phyloP scores from a whole-genome alignment of 495 filamentous ascomycete genomes.

The Xylaria intraflava region DNA sequence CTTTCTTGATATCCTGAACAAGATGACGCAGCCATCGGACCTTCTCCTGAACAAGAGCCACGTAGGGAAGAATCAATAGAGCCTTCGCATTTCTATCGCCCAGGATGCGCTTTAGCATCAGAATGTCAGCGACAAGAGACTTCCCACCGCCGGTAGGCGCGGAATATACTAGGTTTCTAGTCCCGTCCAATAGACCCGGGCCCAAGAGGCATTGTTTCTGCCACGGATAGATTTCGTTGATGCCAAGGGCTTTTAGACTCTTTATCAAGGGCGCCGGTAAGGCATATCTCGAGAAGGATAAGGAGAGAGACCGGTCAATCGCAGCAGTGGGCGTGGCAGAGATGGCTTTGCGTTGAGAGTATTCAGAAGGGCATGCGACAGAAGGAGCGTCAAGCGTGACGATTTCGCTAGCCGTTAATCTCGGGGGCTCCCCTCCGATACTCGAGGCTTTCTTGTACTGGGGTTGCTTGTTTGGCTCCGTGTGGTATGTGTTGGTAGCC shows the following conservation, averaged over 20 bases:
- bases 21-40: constrained; percentile 67
- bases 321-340: constrained; percentile 45
- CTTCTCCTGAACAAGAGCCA: constrained; percentile 79
- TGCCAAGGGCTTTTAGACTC: constrained; percentile 60
- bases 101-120: constrained; percentile 67
- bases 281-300: constrained; percentile 60
- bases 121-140: constrained; percentile 67
- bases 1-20: constrained; percentile 55
- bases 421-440: constrained; percentile 15
- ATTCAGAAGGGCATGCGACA: constrained; percentile 29
- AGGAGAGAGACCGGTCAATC: constrained; percentile 53
- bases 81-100: constrained; percentile 61
- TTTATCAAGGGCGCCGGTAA: constrained; percentile 53
- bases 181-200: constrained; percentile 57
- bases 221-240: constrained; percentile 71
- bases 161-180: constrained; percentile 70
- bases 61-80: constrained; percentile 73
- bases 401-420: constrained; percentile 33
- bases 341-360: constrained; percentile 39
- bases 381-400: constrained; percentile 6
- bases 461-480: neutral
- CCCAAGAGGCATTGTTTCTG: constrained; percentile 72
- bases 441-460: constrained; percentile 19
- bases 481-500: neutral
- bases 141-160: constrained; percentile 84